Evolutionary conservation across 2,329 filamentous ascomycete species (phyloP), one percentile per base, ranked within the genome.

Genomic region (Oidium heveae): DNA sequence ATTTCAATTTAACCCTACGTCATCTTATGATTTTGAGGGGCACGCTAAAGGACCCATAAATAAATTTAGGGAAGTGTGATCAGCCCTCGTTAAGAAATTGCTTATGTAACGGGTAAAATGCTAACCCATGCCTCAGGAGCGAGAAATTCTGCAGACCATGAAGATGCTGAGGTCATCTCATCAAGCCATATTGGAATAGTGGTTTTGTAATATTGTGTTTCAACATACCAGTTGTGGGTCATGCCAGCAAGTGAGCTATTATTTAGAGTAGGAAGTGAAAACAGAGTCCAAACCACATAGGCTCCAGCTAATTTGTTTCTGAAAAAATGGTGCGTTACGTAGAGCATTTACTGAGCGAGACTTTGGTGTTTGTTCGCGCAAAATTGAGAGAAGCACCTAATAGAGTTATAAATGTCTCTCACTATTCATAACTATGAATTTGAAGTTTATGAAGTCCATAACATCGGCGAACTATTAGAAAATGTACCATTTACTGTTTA

Each of bases 391-490:
- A 75, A 57, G 83, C 86, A 0, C 79, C 82, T 7, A 79, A 87
- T 61, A 76, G 79, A 41, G 75, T 95, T 56, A 78, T 82, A 59
- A 82, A 85, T 41, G 83, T n/a, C n/a, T n/a, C n/a, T 84, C 33
- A 80, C 79, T 4, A 77, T 89, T 58, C 80, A 86, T 61, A 74
- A 83, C 56, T 70, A 88, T 37, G 88, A 94, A 67, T 70, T 95
- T 34, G 72, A 80, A 34, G 77, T 95, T 53, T 72, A 77, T 55
- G 71, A 76, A 55, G 64, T 83, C 57, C 77, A 82, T 61, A 73
- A 81, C 24, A 74, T 82, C 56, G 76, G 75, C 12, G 68, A 72
- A 53, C 71, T 80, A 41, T 74, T 73, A 34, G 77, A 81, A 56
- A 71, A 77, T 53, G 71, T 82, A 1, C 79, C 80, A 1, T 83